phyloP scores from a whole-genome alignment of 192 early-diverging fungal genomes.

The Pilobolus umbonatus region DNA sequence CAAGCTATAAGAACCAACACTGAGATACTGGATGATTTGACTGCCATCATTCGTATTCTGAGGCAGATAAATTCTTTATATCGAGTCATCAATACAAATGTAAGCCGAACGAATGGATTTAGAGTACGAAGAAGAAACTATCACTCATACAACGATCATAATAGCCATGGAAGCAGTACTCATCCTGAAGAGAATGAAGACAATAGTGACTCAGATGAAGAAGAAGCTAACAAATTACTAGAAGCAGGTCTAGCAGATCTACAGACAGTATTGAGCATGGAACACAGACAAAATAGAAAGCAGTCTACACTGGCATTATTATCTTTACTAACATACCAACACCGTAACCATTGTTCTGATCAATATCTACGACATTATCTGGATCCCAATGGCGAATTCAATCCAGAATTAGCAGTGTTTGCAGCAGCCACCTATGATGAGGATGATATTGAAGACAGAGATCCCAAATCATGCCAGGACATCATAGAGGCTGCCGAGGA shows the following conservation, averaged over 20 bases:
- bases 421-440: conserved; percentile 12
- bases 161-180: background rate
- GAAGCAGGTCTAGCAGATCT: conserved; percentile 10
- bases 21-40: conserved; percentile 9
- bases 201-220: conserved; percentile 2
- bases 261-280: conserved; percentile 10
- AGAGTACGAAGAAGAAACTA: background rate
- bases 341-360: background rate
- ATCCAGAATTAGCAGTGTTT: conserved; percentile 8
- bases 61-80: conserved; percentile 1
- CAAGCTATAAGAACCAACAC: background rate
- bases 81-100: background rate
- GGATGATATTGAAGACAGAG: background rate
- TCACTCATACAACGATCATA: background rate
- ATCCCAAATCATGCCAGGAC: conserved; percentile 6
- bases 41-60: conserved; percentile 4
- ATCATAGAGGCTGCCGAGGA: conserved; percentile 9
- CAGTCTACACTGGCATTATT: conserved; percentile 8
- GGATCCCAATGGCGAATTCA: conserved; percentile 9
- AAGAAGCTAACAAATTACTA: conserved; percentile 10
- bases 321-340: conserved; percentile 1
- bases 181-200: background rate
- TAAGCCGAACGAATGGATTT: background rate
- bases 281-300: background rate
- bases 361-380: background rate